These are phyloP conservation scores for Plasmodium inui DNA, from an alignment of 169 alveolate species.

Conservation along the genomic window DNA sequence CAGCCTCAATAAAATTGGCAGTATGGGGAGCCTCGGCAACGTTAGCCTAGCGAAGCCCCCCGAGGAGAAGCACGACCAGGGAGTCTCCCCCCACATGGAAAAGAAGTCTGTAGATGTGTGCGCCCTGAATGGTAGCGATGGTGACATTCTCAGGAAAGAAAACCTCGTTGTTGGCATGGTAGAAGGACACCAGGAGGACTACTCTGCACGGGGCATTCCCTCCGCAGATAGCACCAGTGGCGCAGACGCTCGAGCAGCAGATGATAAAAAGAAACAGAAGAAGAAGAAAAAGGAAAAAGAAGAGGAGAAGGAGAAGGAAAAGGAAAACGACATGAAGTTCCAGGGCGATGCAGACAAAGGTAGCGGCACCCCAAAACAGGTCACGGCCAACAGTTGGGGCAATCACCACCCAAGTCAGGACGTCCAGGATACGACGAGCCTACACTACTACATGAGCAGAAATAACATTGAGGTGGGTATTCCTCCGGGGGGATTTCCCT, in stretches of 20 bases:
- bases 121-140: not conserved
- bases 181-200: not conserved
- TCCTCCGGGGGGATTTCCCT: not conserved
- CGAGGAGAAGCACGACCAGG: not conserved
- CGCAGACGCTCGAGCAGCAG: not conserved
- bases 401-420: not conserved
- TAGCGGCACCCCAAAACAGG: not conserved
- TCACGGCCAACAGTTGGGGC: not conserved
- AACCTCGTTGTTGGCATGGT: not conserved
- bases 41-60: not conserved
- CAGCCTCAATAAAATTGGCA: not conserved
- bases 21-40: not conserved
- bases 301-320: not conserved
- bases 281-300: not conserved
- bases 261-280: conserved; percentile 1
- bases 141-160: not conserved
- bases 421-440: not conserved
- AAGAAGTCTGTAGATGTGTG: not conserved
- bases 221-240: not conserved
- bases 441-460: not conserved
- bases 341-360: not conserved
- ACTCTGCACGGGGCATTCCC: not conserved
- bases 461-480: not conserved
- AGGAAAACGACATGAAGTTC: not conserved
- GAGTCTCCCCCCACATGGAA: not conserved